Conservation (phyloP, 176 grass and related monocot species). For the Musa schizocarpa region DNA sequence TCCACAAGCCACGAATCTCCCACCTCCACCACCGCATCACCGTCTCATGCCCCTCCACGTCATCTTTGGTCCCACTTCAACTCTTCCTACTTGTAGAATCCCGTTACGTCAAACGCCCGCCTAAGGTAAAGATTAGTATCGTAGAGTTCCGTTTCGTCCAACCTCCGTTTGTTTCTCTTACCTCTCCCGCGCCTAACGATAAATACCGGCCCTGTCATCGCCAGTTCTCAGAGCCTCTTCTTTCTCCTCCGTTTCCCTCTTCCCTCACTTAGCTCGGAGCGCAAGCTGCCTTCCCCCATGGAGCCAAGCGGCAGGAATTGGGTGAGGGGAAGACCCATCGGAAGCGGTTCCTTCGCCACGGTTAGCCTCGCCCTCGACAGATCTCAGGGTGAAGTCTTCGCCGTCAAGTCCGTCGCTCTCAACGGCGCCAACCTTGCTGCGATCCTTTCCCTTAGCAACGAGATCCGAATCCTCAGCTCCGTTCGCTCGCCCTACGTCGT, state of each 20-base stretch:
- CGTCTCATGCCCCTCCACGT: background rate
- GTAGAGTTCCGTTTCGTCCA: background rate
- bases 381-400: slow-evolving; percentile 38
- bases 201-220: background rate
- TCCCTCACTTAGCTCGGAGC: background rate
- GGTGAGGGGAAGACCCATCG: slow-evolving; percentile 65
- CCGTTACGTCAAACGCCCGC: background rate
- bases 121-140: background rate
- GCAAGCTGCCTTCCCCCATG: background rate
- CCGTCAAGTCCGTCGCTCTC: slow-evolving; percentile 69
- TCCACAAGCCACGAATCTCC: background rate
- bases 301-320: slow-evolving; percentile 24
- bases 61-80: background rate
- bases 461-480: slow-evolving; percentile 57
- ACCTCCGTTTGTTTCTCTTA: background rate
- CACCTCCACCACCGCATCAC: background rate
- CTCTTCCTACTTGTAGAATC: background rate
- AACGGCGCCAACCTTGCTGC: slow-evolving; percentile 20
- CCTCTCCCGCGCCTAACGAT: background rate
- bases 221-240: slow-evolving; percentile 10
- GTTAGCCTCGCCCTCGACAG: slow-evolving; percentile 56
- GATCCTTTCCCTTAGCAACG: slow-evolving; percentile 48
- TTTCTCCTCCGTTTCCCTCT: background rate
- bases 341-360: slow-evolving; percentile 55
- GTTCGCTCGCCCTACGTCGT: slow-evolving; percentile 71